Evolutionary conservation across 2,329 filamentous ascomycete genomes (phyloP), one percentile per base, ranked within the genome.

Genomic region (Setomelanomma holmii): DNA sequence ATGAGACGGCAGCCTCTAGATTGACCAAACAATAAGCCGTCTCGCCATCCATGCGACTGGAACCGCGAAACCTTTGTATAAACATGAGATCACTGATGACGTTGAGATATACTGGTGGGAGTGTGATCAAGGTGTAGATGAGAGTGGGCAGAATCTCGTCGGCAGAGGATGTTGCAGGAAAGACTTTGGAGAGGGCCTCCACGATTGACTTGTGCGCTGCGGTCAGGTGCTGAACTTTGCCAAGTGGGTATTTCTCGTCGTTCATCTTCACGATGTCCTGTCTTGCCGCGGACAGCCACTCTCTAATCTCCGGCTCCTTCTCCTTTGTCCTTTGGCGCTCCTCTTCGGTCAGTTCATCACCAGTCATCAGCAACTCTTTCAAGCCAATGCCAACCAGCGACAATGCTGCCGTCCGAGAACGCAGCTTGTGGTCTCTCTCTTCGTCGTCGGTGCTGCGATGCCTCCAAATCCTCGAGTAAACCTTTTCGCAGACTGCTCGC

Each of bases 101-200:
- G 72, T 93, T 90, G 41, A 98, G 87, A 27, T 88, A 85, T 73
- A 95, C 90, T 0, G 93, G 89, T 0, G 91, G 89, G 39, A 93
- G 88, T 2, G 92, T 97, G 70, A 99, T 96, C 54, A 99, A 84
- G 0, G 92, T 91, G 77, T 96, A 99, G 56, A 99, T 99, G 57
- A 99, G 83, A 74, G 96, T 96, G 0, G 95, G 95, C 73, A 99
- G 87, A 48, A 99, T 96, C 76, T 98, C 95, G 70, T 99, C 95
- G 2, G 95, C 95, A 1, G 95, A 98, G 1, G 95, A 96, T 0
- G 85, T 84, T 0, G 93, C 84, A 7, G 86, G 84, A 48, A 88
- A 83, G 17, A 88, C 76, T 47, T 84, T 82, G 14, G 85, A 87
- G 16, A 89, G 72, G 4, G 92, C 93, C 72, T 98, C 93, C 42